Conservation (phyloP, 192 early-diverging fungal species). For the Coemansia biformis region DNA sequence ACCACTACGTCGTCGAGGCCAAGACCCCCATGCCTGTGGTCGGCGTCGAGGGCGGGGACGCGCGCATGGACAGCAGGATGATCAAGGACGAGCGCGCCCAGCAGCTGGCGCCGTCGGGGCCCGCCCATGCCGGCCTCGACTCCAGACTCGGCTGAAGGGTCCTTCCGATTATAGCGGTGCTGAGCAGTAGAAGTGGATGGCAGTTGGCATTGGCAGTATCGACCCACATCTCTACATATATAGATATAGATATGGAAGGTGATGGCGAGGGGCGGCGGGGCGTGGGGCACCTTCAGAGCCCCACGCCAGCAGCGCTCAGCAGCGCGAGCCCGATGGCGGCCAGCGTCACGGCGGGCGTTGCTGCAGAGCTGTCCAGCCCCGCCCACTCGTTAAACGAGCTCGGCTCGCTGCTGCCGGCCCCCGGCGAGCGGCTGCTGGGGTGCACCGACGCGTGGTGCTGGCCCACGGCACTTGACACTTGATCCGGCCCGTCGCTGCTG, state of each 20-base stretch:
- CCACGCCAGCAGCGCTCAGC: neutral
- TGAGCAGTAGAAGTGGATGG: no score
- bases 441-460: neutral
- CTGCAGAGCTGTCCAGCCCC: conserved; percentile 28
- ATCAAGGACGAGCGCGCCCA: conserved; percentile 54
- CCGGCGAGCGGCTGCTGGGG: conserved; percentile 7
- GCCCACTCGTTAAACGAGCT: conserved; percentile 27
- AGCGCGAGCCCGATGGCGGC: conserved; percentile 25
- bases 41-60: conserved; percentile 91
- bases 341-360: conserved; percentile 33
- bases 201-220: no score
- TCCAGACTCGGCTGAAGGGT: conserved; percentile 49
- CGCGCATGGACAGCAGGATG: conserved; percentile 66
- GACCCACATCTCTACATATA: no score
- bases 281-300: no score
- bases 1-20: conserved; percentile 92
- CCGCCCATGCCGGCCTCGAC: conserved; percentile 24
- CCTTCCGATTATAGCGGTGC: no score
- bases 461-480: no score
- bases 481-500: neutral
- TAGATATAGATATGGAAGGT: no score
- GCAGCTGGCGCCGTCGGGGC: conserved; percentile 21
- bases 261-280: no score
- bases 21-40: conserved; percentile 78
- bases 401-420: conserved; percentile 10